Percentiles rank a stretch among this genome's conserved stretches.
These are phyloP conservation scores for Cadophora malorum DNA, from an alignment of 2,329 filamentous ascomycete genomes.

Conservation along the genomic window DNA sequence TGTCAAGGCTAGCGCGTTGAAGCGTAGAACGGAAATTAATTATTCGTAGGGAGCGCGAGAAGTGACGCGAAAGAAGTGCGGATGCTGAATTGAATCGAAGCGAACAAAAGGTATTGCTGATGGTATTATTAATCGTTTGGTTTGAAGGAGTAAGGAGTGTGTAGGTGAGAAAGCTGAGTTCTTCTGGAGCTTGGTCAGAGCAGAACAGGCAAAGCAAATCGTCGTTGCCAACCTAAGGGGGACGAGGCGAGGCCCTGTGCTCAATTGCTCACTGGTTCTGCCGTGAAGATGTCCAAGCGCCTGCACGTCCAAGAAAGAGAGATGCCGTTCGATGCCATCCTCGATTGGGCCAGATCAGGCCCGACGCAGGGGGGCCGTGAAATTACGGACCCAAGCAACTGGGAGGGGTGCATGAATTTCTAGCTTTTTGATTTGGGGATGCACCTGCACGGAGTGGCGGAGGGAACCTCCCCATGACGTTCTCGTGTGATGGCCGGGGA, in stretches of 20 bases:
- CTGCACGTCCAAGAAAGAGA: background rate
- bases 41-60: constrained; percentile 13
- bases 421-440: constrained; percentile 8
- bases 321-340: background rate
- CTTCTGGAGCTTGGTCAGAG: background rate
- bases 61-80: constrained; percentile 14
- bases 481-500: constrained; percentile 17
- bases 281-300: constrained; percentile 8
- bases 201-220: constrained; percentile 11
- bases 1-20: constrained; percentile 30
- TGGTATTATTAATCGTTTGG: constrained; percentile 20
- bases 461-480: background rate
- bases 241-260: background rate
- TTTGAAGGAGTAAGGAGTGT: constrained; percentile 18
- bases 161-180: background rate
- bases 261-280: background rate
- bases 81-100: constrained; percentile 6
- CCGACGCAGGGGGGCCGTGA: constrained; percentile 3
- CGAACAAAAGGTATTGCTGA: constrained; percentile 9
- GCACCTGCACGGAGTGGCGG: constrained; percentile 4
- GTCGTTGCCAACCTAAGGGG: constrained; percentile 15
- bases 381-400: constrained; percentile 14
- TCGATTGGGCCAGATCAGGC: constrained; percentile 15
- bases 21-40: constrained; percentile 28
- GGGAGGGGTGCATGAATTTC: constrained; percentile 15